phyloP scores from a whole-genome alignment of 1,139 yeast genomes.

The Schizosaccharomyces versatilis region DNA sequence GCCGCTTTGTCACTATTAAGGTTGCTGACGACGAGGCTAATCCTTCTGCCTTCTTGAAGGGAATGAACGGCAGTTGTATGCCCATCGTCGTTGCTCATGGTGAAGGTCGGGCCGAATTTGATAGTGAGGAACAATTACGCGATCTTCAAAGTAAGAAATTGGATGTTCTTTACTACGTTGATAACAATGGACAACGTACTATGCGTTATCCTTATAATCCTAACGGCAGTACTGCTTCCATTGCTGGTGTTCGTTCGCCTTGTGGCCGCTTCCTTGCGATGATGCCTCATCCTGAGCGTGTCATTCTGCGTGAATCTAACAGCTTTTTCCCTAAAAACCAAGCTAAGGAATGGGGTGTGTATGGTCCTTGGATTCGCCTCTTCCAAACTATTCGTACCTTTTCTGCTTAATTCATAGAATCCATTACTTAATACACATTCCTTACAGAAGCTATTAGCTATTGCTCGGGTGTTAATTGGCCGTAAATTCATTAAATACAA shows the following conservation, averaged over 20 bases:
- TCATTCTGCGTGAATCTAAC: constrained; percentile 63
- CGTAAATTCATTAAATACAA: neutral
- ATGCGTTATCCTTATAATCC: constrained; percentile 82
- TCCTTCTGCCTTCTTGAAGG: constrained; percentile 53
- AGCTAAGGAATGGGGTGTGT: constrained; percentile 40
- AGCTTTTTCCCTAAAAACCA: constrained; percentile 71
- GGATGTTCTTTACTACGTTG: constrained; percentile 56
- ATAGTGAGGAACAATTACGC: constrained; percentile 24
- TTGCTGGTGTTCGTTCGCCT: constrained; percentile 74
- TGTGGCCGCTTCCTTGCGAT: constrained; percentile 90
- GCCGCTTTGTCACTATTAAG: constrained; percentile 81
- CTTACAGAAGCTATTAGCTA: too few species aligned
- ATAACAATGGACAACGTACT: constrained; percentile 71
- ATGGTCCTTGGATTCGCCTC: constrained; percentile 89
- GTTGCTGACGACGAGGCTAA: constrained; percentile 32
- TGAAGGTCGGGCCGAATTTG: constrained; percentile 78
- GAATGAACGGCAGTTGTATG: constrained; percentile 75
- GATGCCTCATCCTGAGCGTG: constrained; percentile 99
- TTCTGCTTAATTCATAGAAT: neutral
- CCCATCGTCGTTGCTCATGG: constrained; percentile 99
- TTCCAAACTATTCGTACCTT: constrained; percentile 70
- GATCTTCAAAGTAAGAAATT: constrained; percentile 26
- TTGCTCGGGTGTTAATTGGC: too few species aligned
- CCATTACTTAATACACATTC: neutral
- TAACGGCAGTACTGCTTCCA: constrained; percentile 84